A percentile compares a stretch with the other conserved stretches of the same genome.
Evolutionary conservation across 352 stramenopile species (phyloP).

Genomic region (Poterioochromonas sp.): DNA sequence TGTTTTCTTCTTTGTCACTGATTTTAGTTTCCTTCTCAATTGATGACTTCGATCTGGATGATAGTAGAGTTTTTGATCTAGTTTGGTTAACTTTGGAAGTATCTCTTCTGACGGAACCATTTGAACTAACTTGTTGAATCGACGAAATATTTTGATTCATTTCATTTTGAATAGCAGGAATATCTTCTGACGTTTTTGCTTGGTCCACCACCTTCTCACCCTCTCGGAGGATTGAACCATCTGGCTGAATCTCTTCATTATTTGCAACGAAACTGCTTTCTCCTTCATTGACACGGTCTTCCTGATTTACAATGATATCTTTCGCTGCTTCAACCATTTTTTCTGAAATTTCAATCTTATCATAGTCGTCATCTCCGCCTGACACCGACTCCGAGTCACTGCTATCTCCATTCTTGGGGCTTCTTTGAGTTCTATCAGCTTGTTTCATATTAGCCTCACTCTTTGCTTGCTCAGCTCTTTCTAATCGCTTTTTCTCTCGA

Average conservation of each 20-base stretch:
- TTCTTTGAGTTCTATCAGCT: background rate
- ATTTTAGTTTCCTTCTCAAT: no score
- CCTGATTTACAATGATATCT: background rate
- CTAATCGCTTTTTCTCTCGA: background rate
- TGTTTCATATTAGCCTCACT: background rate
- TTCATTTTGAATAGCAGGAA: no score
- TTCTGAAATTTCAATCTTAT: background rate
- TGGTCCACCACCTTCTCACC: no score
- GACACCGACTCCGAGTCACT: slow-evolving; percentile 23
- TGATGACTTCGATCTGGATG: no score
- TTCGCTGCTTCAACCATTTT: background rate
- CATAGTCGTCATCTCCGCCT: slow-evolving; percentile 12
- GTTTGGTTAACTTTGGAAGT: no score
- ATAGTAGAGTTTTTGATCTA: no score
- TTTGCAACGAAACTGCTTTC: background rate
- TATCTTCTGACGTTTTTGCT: no score
- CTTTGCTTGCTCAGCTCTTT: background rate
- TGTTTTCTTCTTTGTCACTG: no score
- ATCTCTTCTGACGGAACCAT: no score
- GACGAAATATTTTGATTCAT: no score
- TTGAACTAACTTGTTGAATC: no score
- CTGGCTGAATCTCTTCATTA: background rate
- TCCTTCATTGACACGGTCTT: background rate
- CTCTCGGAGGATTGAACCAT: no score
- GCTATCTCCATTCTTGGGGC: background rate